phyloP scores from a whole-genome alignment of 371 early-diverging fungal genomes.

The Mucor velutinosus region DNA sequence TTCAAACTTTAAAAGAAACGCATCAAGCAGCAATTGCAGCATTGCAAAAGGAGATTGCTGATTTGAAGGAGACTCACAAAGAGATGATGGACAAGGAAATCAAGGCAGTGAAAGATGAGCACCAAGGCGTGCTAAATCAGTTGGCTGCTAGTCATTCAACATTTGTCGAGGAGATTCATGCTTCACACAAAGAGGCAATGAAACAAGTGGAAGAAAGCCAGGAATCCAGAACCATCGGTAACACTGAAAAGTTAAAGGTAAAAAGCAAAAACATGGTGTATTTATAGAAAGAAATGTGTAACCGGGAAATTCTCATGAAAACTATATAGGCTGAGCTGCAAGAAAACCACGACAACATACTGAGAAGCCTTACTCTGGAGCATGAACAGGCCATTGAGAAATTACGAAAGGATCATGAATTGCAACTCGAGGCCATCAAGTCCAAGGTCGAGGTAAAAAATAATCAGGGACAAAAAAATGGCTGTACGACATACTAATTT shows the following conservation, averaged over 20 bases:
- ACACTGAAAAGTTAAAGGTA: conserved; percentile 30
- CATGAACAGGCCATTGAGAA: conserved; percentile 14
- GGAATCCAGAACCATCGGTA: conserved; percentile 18
- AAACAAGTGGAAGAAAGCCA: conserved; percentile 9
- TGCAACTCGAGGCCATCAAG: conserved; percentile 19
- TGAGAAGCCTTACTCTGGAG: neutral
- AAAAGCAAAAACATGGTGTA: neutral
- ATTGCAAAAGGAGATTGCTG: neutral
- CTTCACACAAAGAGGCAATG: conserved; percentile 26
- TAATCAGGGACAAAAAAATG: neutral
- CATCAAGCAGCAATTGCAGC: conserved; percentile 3
- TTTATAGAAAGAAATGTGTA: neutral
- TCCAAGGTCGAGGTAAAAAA: conserved; percentile 25
- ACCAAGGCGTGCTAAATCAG: conserved; percentile 21
- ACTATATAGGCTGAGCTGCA: conserved; percentile 18
- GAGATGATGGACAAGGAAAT: conserved; percentile 3
- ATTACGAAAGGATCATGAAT: conserved; percentile 14
- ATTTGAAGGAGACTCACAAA: neutral
- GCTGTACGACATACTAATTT: neutral
- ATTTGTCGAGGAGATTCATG: conserved; percentile 31
- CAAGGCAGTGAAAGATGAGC: conserved; percentile 12
- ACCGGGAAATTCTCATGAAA: conserved; percentile 3
- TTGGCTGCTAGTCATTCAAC: conserved; percentile 26
- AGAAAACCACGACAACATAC: conserved; percentile 7
- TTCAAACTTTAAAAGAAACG: conserved; percentile 6